Evolutionary conservation across 106 monocot species (phyloP).

Genomic region (Dendrobium catenatum): DNA sequence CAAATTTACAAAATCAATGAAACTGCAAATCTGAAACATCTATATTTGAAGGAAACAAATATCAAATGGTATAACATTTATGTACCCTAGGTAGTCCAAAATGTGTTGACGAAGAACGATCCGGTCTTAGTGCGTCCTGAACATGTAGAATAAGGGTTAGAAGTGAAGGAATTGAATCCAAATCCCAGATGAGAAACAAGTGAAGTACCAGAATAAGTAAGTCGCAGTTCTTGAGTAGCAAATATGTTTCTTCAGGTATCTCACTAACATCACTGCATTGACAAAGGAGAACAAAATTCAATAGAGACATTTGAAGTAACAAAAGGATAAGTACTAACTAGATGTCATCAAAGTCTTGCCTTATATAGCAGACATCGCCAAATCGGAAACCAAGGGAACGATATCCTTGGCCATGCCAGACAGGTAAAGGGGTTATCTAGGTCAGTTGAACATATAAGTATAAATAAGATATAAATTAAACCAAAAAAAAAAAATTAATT

Average conservation of each 20-base stretch:
- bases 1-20: conserved; percentile 4
- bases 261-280: conserved; percentile 86
- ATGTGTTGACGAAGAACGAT: conserved; percentile 84
- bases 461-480: not conserved
- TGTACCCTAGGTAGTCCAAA: conserved; percentile 84
- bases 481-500: not conserved
- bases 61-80: not conserved
- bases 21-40: not conserved
- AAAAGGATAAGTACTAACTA: not conserved
- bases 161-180: not conserved
- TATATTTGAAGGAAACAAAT: not conserved
- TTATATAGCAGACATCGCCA: conserved; percentile 87
- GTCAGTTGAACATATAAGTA: conserved; percentile 9
- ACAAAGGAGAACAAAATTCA: not conserved
- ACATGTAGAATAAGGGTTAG: not conserved
- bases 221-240: conserved; percentile 68
- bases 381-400: conserved; percentile 97
- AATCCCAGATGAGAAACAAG: not conserved
- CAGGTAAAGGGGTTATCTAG: conserved; percentile 89
- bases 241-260: conserved; percentile 90
- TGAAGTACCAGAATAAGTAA: conserved; percentile 70
- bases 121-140: conserved; percentile 90
- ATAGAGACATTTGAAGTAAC: conserved; percentile 1
- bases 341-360: conserved; percentile 27
- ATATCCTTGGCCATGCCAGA: conserved; percentile 90